Base-by-base conservation (phyloP, 2,329 filamentous ascomycete genomes). In the Lithohypha guttulata region DNA sequence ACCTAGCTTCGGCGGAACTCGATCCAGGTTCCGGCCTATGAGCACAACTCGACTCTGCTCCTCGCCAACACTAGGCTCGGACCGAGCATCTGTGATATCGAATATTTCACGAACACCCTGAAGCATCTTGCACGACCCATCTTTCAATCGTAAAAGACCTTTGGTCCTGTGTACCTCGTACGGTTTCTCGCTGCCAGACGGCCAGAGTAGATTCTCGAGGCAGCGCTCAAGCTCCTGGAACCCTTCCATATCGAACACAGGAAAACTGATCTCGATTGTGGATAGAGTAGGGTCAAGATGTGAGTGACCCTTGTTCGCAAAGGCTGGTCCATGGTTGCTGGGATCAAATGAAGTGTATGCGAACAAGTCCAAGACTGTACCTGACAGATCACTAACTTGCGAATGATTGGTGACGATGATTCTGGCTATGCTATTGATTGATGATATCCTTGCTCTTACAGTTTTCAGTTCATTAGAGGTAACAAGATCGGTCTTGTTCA, bases 31-130 rank as follows among this genome's bases (percentile, higher is more conserved):
- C 37, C 62, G 46, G 11, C 65, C 65, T 47, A 69, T 69, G 19
- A 69, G 51, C 9, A 69, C 64, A 45, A 69, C 55, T 51, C 66
- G 68, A 11, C 35, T 39, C n/a, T n/a, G n/a, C n/a, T n/a, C n/a
- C n/a, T n/a, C n/a, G 15, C 56, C 54, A 14, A 51, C 47, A 6
- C 44, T 42, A n/a, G 56, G 51, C 10, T 53, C 50, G 31, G 43
- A 41, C 13, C 39, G 65, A 9, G 41, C 5, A 6, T 39, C 34
- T 11, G 44, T 74, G 17, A 96, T 81, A 53, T 98, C 91, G 58
- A 96, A 98, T 11, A 96, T 73, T 52, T 95, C 89, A 38, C 89
- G 69, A 1, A 98, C 91, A 2, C 87, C 91, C 59, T 98, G 91
- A 6, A 96, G 69, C 47, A 96, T 75, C 56, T 84, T 83, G 29